Conservation (phyloP, 2,329 filamentous ascomycete species). For the Fusarium verticillioides region DNA sequence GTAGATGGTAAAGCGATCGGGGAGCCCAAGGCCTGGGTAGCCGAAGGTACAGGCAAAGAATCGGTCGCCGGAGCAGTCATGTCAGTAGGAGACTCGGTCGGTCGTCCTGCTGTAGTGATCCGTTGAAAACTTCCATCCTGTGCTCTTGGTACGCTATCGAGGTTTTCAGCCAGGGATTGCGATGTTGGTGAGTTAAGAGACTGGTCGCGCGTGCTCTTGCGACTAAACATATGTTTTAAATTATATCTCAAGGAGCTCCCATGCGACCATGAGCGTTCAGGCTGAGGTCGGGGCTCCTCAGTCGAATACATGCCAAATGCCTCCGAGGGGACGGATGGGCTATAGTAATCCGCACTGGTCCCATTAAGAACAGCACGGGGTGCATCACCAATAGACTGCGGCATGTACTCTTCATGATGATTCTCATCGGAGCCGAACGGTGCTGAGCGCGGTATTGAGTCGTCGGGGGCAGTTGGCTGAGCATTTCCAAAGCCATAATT, state of each 20-base stretch:
- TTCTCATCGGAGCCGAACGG: constrained; percentile 38
- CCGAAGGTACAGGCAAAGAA: constrained; percentile 21
- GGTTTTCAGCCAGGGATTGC: constrained; percentile 27
- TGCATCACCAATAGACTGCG: constrained; percentile 43
- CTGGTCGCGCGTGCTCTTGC: constrained; percentile 49
- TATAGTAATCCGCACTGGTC: constrained; percentile 56
- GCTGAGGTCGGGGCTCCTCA: constrained; percentile 38
- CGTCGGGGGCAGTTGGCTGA: constrained; percentile 17
- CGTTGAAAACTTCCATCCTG: constrained; percentile 38
- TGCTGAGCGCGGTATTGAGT: constrained; percentile 34
- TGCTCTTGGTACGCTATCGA: constrained; percentile 15
- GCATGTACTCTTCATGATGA: constrained; percentile 44
- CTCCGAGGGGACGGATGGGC: constrained; percentile 53
- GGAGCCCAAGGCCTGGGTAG: constrained; percentile 36
- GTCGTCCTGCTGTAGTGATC: constrained; percentile 38
- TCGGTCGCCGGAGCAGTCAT: constrained; percentile 35
- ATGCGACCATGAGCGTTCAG: constrained; percentile 45
- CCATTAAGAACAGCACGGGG: constrained; percentile 49
- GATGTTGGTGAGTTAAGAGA: constrained; percentile 45
- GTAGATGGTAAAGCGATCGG: constrained; percentile 36
- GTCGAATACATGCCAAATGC: constrained; percentile 54
- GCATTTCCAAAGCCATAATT: constrained; percentile 12
- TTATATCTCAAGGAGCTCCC: constrained; percentile 52
- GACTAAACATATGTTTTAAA: constrained; percentile 51
- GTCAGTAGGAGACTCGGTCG: constrained; percentile 49